phyloP scores from a whole-genome alignment of 2,329 filamentous ascomycete genomes.

The Aspergillus transmontanensis region DNA sequence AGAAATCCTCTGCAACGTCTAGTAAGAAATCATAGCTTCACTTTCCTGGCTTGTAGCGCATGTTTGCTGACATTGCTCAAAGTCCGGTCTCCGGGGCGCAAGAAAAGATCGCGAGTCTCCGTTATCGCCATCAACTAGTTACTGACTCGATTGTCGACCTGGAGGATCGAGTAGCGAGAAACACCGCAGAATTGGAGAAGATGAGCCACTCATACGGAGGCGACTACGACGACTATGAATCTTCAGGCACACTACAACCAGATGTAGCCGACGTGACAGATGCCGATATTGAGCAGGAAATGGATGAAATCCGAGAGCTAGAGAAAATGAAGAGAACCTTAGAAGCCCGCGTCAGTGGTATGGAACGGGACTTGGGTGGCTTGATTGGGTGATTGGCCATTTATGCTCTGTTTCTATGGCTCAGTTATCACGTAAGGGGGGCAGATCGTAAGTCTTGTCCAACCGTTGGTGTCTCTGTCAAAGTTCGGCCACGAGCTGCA shows the following conservation, averaged over 20 bases:
- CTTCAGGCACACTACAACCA: conserved; percentile 35
- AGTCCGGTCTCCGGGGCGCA: conserved; percentile 74
- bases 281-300: conserved; percentile 48
- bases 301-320: conserved; percentile 61
- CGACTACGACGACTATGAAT: conserved; percentile 57
- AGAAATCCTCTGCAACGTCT: conserved; percentile 87
- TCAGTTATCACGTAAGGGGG: not conserved
- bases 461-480: not conserved
- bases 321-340: conserved; percentile 65
- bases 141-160: conserved; percentile 76
- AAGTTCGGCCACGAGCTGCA: not conserved
- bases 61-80: conserved; percentile 17
- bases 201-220: conserved; percentile 66
- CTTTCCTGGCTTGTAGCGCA: not conserved
- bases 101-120: conserved; percentile 73
- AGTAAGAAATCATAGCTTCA: conserved; percentile 52
- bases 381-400: conserved; percentile 51
- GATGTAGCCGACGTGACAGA: conserved; percentile 38
- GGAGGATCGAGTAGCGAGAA: conserved; percentile 76
- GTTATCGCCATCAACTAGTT: conserved; percentile 71
- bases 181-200: conserved; percentile 70
- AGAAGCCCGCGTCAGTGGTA: conserved; percentile 66
- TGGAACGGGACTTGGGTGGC: conserved; percentile 69
- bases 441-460: not conserved
- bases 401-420: not conserved